Base-by-base conservation (phyloP, 1,284 basidiomycete genomes). In the Neonothopanus nambi region DNA sequence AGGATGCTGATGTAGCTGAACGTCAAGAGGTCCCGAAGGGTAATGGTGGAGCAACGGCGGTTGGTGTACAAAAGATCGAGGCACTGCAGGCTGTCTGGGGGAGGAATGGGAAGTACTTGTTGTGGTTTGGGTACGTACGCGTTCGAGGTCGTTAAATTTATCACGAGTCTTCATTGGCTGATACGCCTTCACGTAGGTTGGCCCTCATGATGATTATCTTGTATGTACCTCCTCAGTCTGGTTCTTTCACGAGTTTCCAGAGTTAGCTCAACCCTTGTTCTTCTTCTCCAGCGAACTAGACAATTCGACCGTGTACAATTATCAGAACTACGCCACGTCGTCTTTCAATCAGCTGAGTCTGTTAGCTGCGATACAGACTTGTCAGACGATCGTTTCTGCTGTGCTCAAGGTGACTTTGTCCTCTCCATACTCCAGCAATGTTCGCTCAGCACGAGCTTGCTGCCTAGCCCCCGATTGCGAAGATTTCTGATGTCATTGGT, bases 401-500 rank as follows among this genome's bases (percentile, higher is more conserved):
- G 50, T 52, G 5, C 43, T 52, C 40, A 52, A 48, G 35, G 46
- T 48, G 3, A 6, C 11, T 13, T 13, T 5, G 26, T 18, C 13
- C 6, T 18, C 26, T 11, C 11, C 26, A 28, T n/a, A n/a, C n/a
- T n/a, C n/a, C n/a, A n/a, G n/a, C n/a, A n/a, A n/a, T n/a, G n/a
- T n/a, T 11, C 7, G 8, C 18, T 15, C 24, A 12, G 9, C 21
- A 3, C 15, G 23, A 5, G 9, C 18, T 3, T 3, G 23, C 26
- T 28, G 3, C 21, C 18, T 36, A 52, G 50, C 50, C 50, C n/a
- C 40, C 41, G 8, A 44, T 52, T 35, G 50, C 50, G 13, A 52
- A 52, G 20, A 36, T 52, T 17, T 52, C 50, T 2, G 50, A 52
- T 52, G 41, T 52, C n/a, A 52, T 52, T 2, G 50, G 50, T 35